phyloP scores from a whole-genome alignment of 2,329 filamentous ascomycete species.

The Arthroderma sp. region DNA sequence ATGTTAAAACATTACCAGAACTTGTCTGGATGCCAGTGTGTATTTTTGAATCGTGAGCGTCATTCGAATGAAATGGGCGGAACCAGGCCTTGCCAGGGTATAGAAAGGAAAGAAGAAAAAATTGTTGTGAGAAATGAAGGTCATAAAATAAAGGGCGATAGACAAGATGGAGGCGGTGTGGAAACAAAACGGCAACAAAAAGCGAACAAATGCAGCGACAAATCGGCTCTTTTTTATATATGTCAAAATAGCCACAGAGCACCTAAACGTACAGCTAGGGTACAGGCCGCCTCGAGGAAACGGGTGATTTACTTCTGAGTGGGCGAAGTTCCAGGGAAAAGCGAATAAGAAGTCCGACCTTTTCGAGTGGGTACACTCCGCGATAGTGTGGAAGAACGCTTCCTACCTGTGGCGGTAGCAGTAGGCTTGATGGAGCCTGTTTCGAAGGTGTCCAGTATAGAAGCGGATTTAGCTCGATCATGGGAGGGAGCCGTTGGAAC shows the following conservation, averaged over 20 bases:
- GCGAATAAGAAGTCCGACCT: constrained; percentile 32
- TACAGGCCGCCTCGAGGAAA: too few species aligned
- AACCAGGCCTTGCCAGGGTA: background rate
- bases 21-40: too few species aligned
- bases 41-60: too few species aligned
- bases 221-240: background rate
- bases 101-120: background rate
- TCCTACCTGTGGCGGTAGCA: constrained; percentile 12
- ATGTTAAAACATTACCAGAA: too few species aligned
- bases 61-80: background rate
- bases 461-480: constrained; percentile 26
- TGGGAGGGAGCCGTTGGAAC: constrained; percentile 15
- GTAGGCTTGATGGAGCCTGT: constrained; percentile 9
- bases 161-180: background rate
- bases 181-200: background rate
- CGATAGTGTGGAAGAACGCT: constrained; percentile 13
- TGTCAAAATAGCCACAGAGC: background rate
- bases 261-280: too few species aligned
- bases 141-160: background rate
- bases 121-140: constrained; percentile 4
- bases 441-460: constrained; percentile 19
- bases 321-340: constrained; percentile 21
- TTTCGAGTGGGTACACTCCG: constrained; percentile 20
- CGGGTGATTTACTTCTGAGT: constrained; percentile 4
- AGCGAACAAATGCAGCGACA: background rate